Base-by-base conservation (phyloP, 129 eudicot species). In the Chrysanthemum lavandulifolium region DNA sequence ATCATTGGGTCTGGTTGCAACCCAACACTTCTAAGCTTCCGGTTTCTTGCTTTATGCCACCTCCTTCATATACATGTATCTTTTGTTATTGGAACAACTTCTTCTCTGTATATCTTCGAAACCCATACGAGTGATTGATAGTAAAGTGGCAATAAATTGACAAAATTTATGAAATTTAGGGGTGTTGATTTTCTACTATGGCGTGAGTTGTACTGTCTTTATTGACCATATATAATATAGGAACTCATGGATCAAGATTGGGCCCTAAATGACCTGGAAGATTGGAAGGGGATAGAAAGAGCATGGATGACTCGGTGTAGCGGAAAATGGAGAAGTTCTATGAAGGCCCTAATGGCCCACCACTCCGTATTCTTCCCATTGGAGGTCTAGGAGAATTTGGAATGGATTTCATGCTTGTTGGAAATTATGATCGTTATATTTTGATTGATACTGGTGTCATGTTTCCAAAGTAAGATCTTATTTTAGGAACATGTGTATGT, bases 221-320 rank as follows among this genome's bases (percentile, higher is more conserved):
- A 1, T 49, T 62, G 36, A 64, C 50, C 61, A n/a, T n/a, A n/a
- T n/a, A 13, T 61, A 55, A 21, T 58, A 11, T 71, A 91, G 97
- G 92, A 80, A 19, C 83, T 52, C 74, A 72, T 19, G 88, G 80
- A 49, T 59, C 96, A 14, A 82, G 36, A 79, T 77, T 62, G 33
- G 85, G 90, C 45, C 79, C 78, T 19, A 86, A 71, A n/a, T n/a
- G n/a, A n/a, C n/a, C n/a, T n/a, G n/a, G n/a, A n/a, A n/a, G n/a
- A n/a, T n/a, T n/a, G n/a, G n/a, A n/a, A n/a, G n/a, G n/a, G n/a
- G n/a, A n/a, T n/a, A n/a, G n/a, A n/a, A n/a, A n/a, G n/a, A n/a
- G n/a, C n/a, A n/a, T n/a, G n/a, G n/a, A n/a, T n/a, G n/a, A n/a
- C n/a, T n/a, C n/a, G n/a, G n/a, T n/a, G n/a, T n/a, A n/a, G n/a